Evolutionary conservation across 148 eudicot genomes (phyloP), one percentile per base, ranked within the genome.

Genomic region (Chenopodium suecicum): DNA sequence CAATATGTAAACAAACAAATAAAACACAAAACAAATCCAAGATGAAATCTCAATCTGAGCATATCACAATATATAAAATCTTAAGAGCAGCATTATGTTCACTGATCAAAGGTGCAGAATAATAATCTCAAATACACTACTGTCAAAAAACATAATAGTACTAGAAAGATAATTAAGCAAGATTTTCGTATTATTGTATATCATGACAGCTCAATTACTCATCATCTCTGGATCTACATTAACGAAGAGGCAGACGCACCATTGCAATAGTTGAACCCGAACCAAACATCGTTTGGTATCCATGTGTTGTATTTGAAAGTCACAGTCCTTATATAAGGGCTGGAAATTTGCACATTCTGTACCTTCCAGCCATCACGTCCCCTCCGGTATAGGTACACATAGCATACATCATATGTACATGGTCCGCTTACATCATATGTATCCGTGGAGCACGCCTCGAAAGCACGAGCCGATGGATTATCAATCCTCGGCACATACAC

Each of bases 361-460:
- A 90, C 89, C 54, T 73, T 89, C 90, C 87, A 87, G 17, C 93
- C 91, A 83, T 87, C 91, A 25, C 71, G 54, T 58, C 92, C 92
- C 58, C 79, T 82, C 80, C 91, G 82, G 78, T 82, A 79, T 68
- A 90, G 50, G 79, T 89, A 87, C 54, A 86, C 84, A 73, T 89
- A 89, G 79, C 93, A 90, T 34, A 90, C 84, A 76, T 87, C 84
- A 10, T 81, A 82, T 19, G 87, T 83, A 76, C 91, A 90, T 9
- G 93, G 90, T 9, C 93, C 93, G 0, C 46, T 65, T 37, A 90
- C 69, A 44, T 85, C 82, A 65, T 87, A 90, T 46, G 91, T 89
- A 84, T 90, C 89, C 17, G 88, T 85, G n/a, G 91, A 90, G 80
- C 91, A 90, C 23, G 89, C 86, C 85, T 90, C 91, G 25, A 90